A percentile compares a stretch with the other conserved stretches of the same genome.
These are phyloP conservation scores for Dentipellis fragilis DNA, from an alignment of 768 basidiomycete species.

Conservation along the genomic window DNA sequence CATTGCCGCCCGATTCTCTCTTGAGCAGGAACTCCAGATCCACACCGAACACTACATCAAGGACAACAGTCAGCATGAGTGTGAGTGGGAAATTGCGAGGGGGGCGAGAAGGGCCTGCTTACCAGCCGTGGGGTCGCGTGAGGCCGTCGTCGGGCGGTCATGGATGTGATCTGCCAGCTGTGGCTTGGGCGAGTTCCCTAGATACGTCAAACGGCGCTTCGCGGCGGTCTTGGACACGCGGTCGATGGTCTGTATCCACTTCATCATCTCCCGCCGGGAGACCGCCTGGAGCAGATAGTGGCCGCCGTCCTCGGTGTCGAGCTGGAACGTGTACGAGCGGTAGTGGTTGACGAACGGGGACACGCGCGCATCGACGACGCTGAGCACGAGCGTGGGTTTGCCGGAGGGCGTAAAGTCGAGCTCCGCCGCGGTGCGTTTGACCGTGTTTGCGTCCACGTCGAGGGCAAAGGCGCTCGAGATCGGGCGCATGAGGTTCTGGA, in stretches of 20 bases:
- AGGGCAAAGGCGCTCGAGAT: constrained; percentile 79
- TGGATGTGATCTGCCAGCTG: constrained; percentile 68
- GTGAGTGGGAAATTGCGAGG: background rate
- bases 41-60: constrained; percentile 47
- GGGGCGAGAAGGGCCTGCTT: constrained; percentile 16
- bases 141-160: constrained; percentile 42
- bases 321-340: constrained; percentile 72
- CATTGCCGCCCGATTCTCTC: constrained; percentile 46
- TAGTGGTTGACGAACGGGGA: constrained; percentile 69
- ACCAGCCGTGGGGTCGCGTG: constrained; percentile 73
- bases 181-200: constrained; percentile 67
- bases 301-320: constrained; percentile 82
- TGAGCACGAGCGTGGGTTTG: constrained; percentile 70
- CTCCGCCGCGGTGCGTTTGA: constrained; percentile 58
- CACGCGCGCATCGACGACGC: constrained; percentile 62
- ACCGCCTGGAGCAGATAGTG: constrained; percentile 72
- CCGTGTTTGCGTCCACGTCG: constrained; percentile 31
- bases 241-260: constrained; percentile 70
- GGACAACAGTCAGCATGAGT: constrained; percentile 25
- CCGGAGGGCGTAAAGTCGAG: constrained; percentile 64
- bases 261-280: constrained; percentile 59
- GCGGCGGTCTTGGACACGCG: constrained; percentile 64
- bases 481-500: constrained; percentile 82
- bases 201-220: constrained; percentile 70
- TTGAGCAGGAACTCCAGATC: constrained; percentile 59